Evolutionary conservation across 768 basidiomycete genomes (phyloP).

Genomic region (Mycena haematopus): DNA sequence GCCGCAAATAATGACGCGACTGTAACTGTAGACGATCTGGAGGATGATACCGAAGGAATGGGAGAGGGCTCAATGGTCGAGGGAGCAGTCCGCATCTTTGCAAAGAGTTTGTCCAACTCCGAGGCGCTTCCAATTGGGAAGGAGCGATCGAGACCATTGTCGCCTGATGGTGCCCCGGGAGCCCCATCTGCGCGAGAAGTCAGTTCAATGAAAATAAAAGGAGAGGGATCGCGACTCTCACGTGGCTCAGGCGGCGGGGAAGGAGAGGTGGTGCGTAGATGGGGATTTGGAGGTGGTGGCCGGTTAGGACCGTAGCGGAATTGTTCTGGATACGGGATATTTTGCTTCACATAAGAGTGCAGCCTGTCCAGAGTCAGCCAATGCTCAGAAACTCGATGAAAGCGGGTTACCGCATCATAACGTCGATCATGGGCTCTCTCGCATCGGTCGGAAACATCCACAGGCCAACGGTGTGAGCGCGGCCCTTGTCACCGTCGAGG

Average conservation of each 20-base stretch:
- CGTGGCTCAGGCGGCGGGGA: slow-evolving; percentile 33
- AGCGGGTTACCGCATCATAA: slow-evolving; percentile 62
- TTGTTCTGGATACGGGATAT: slow-evolving; percentile 73
- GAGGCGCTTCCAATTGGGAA: slow-evolving; percentile 40
- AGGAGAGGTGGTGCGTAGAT: slow-evolving; percentile 37
- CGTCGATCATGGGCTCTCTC: slow-evolving; percentile 74
- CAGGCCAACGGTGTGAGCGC: slow-evolving; percentile 65
- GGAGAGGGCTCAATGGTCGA: slow-evolving; percentile 19
- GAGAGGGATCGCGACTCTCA: slow-evolving; percentile 5
- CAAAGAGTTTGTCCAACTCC: slow-evolving; percentile 56
- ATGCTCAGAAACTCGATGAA: neutral
- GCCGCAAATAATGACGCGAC: slow-evolving; percentile 57
- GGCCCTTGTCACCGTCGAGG: slow-evolving; percentile 59
- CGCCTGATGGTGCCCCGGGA: slow-evolving; percentile 11
- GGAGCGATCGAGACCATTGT: slow-evolving; percentile 3
- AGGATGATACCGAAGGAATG: slow-evolving; percentile 28
- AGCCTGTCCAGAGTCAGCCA: slow-evolving; percentile 46
- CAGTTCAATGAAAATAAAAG: neutral
- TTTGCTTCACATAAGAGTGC: slow-evolving; percentile 70
- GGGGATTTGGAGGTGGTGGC: slow-evolving; percentile 64
- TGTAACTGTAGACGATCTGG: slow-evolving; percentile 43
- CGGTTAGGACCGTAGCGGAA: slow-evolving; percentile 72
- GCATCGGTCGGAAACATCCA: slow-evolving; percentile 79
- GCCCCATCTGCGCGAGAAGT: slow-evolving; percentile 1
- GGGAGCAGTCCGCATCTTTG: slow-evolving; percentile 41